These are phyloP conservation scores for Pythium oligandrum DNA, from an alignment of 352 stramenopile species.

Conservation along the genomic window DNA sequence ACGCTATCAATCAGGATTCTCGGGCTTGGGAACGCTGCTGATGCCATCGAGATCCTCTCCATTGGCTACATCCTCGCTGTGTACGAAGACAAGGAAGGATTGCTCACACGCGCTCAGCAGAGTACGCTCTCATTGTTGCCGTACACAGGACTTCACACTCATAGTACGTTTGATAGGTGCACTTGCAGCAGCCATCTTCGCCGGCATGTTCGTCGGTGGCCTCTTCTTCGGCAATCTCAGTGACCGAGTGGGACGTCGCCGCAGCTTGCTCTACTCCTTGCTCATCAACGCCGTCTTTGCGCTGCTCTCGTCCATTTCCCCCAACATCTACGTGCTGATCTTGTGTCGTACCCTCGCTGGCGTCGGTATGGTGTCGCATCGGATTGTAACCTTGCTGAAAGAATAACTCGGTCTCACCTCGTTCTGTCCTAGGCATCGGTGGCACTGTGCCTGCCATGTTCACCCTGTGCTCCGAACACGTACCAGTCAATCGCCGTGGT, in stretches of 20 bases:
- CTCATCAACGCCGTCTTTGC: conserved; percentile 77
- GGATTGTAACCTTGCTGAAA: not conserved
- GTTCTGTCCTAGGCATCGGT: conserved; percentile 56
- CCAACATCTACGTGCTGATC: conserved; percentile 62
- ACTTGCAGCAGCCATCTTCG: conserved; percentile 85
- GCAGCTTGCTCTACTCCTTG: conserved; percentile 70
- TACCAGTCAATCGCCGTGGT: conserved; percentile 64
- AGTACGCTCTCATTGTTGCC: conserved; percentile 25
- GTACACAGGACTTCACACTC: too few relatives aligned
- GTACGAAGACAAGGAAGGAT: conserved; percentile 70
- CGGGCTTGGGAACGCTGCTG: conserved; percentile 79
- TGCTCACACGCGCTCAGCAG: conserved; percentile 39
- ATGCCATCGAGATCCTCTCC: conserved; percentile 89
- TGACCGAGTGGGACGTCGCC: conserved; percentile 71
- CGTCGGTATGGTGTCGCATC: conserved; percentile 29
- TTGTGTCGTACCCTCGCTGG: conserved; percentile 52
- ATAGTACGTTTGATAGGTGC: conserved; percentile 29
- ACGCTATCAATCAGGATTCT: conserved; percentile 46
- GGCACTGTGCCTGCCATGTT: conserved; percentile 85
- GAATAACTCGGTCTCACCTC: not conserved
- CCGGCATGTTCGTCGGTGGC: conserved; percentile 87
- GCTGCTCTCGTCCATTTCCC: conserved; percentile 64
- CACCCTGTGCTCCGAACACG: conserved; percentile 83
- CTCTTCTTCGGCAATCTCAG: conserved; percentile 69
- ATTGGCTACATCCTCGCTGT: conserved; percentile 89